Conservation (phyloP, 805 yeast species). For the Naumovozyma castellii region DNA sequence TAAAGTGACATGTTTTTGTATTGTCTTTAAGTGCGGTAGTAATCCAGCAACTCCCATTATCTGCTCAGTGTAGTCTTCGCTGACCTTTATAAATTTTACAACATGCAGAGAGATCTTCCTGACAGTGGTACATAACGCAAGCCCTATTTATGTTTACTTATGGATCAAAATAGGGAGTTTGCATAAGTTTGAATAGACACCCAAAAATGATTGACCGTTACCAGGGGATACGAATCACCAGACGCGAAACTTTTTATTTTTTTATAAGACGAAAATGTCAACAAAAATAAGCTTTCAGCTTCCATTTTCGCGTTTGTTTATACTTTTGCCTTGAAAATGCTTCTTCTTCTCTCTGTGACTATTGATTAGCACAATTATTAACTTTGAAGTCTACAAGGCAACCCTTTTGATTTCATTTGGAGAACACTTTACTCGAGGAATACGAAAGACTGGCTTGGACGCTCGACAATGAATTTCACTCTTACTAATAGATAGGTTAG, state of each 20-base stretch:
- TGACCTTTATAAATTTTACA: no score
- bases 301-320: constrained; percentile 1
- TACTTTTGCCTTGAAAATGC: no score
- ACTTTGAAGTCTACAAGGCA: no score
- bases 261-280: neutral
- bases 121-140: no score
- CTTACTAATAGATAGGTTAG: no score
- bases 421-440: no score
- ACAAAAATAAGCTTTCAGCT: neutral
- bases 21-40: constrained; percentile 61
- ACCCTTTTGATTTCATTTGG: no score
- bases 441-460: no score
- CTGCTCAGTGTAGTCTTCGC: neutral
- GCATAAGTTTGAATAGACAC: neutral
- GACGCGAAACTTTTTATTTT: neutral
- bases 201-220: neutral
- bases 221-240: neutral
- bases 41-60: constrained; percentile 76
- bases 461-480: no score
- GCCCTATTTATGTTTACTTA: neutral
- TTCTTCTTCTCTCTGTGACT: no score
- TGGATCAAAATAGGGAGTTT: neutral
- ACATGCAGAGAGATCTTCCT: no score
- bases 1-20: constrained; percentile 49
- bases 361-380: no score